These are phyloP conservation scores for Durio zibethinus DNA, from an alignment of 345 rosid species.

Conservation along the genomic window DNA sequence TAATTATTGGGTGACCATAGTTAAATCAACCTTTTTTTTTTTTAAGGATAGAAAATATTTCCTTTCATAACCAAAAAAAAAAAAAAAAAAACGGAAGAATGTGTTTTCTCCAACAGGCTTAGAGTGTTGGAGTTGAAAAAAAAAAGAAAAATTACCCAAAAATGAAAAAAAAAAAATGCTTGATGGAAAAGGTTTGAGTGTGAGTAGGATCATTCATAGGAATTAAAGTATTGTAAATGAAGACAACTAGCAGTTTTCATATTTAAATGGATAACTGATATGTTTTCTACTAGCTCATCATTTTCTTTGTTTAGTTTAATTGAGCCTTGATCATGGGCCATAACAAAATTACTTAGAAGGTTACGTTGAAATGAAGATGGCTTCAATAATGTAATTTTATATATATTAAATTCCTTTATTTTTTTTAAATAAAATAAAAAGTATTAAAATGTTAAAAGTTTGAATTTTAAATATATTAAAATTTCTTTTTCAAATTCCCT, in stretches of 20 bases:
- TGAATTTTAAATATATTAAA: no score
- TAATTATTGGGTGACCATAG: not conserved
- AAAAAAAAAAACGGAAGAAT: not conserved
- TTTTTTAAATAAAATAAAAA: no score
- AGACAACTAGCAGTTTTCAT: not conserved
- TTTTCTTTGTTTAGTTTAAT: not conserved
- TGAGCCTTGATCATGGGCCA: no score
- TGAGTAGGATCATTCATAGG: not conserved
- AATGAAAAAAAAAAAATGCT: not conserved
- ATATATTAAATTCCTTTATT: no score
- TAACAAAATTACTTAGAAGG: no score
- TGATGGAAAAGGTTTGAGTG: not conserved
- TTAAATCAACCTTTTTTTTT: not conserved
- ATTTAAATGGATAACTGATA: not conserved
- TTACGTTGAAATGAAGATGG: no score
- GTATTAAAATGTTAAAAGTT: no score
- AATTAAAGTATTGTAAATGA: constrained; percentile 1
- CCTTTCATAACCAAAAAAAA: not conserved
- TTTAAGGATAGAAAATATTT: not conserved
- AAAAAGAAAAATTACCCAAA: not conserved
- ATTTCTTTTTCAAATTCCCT: no score
- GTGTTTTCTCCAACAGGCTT: not conserved
- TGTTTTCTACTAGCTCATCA: not conserved
- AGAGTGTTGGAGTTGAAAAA: not conserved
- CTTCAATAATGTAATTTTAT: no score